Percentiles rank a stretch among this genome's conserved stretches.
phyloP scores from a whole-genome alignment of 2,329 filamentous ascomycete genomes.

The Paecilomyces formosus region DNA sequence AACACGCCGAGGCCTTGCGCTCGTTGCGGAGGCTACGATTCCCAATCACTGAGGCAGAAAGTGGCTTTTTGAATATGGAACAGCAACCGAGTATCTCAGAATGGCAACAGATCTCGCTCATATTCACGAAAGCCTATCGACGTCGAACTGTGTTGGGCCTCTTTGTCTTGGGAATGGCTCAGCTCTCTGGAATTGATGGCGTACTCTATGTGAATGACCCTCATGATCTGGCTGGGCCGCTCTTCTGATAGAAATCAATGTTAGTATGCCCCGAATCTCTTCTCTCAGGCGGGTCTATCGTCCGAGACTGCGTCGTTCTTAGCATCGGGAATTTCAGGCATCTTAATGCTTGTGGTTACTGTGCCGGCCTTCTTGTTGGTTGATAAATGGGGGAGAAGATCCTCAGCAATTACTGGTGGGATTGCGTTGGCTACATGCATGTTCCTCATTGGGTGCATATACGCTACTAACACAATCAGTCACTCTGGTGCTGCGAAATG shows the following conservation, averaged over 20 bases:
- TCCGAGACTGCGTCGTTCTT: conserved; percentile 50
- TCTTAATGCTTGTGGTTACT: conserved; percentile 52
- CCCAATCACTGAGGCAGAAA: conserved; percentile 25
- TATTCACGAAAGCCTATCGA: conserved; percentile 37
- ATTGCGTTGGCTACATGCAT: conserved; percentile 38
- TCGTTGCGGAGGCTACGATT: too few relatives aligned
- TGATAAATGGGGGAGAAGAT: conserved; percentile 52
- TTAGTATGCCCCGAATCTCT: conserved; percentile 55
- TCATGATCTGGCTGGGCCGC: not conserved
- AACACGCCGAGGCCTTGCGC: conserved; percentile 32
- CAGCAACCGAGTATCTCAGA: not conserved
- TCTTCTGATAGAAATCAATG: not conserved
- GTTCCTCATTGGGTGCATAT: conserved; percentile 26
- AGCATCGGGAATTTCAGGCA: conserved; percentile 53
- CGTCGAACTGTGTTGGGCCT: conserved; percentile 45
- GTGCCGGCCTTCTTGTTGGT: conserved; percentile 50
- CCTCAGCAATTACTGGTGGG: conserved; percentile 48
- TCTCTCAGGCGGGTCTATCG: conserved; percentile 51
- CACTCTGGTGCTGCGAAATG: too few relatives aligned
- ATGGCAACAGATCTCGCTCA: conserved; percentile 3
- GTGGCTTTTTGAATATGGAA: not conserved
- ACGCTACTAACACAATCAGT: conserved; percentile 10
- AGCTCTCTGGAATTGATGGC: conserved; percentile 56
- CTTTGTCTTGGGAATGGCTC: conserved; percentile 53
- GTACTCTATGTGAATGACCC: conserved; percentile 36